Evolutionary conservation across 192 early-diverging fungal genomes (phyloP).

Genomic region (Glomus cerebriforme): DNA sequence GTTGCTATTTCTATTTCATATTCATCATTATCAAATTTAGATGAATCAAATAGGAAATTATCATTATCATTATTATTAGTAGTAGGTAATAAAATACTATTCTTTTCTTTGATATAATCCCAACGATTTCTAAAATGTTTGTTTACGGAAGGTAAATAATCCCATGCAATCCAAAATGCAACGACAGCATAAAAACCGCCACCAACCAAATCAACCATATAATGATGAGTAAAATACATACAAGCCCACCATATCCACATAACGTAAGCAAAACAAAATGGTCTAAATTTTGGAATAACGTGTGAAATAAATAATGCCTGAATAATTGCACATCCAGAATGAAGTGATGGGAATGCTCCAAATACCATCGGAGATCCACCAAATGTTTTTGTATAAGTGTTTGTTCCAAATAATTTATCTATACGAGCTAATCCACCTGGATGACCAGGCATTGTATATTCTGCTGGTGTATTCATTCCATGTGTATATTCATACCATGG

Average conservation of each 20-base stretch:
- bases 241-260: conserved; percentile 81
- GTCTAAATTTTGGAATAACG: conserved; percentile 46
- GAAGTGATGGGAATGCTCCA: conserved; percentile 76
- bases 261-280: conserved; percentile 54
- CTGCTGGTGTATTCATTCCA: conserved; percentile 60
- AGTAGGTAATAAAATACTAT: neutral
- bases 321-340: conserved; percentile 69
- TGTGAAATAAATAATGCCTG: conserved; percentile 61
- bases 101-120: neutral
- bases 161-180: conserved; percentile 53
- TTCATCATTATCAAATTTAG: neutral
- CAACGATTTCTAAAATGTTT: neutral
- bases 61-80: neutral
- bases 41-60: neutral
- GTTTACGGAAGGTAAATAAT: conserved; percentile 45
- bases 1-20: neutral
- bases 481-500: conserved; percentile 76
- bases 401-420: conserved; percentile 63
- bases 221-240: conserved; percentile 77
- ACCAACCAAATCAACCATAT: conserved; percentile 70
- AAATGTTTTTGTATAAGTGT: conserved; percentile 65
- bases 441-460: conserved; percentile 66
- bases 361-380: conserved; percentile 70
- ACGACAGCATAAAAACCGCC: conserved; percentile 66
- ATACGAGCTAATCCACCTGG: conserved; percentile 70